phyloP scores from a whole-genome alignment of 106 monocot species.

The Dactylorhiza incarnata region DNA sequence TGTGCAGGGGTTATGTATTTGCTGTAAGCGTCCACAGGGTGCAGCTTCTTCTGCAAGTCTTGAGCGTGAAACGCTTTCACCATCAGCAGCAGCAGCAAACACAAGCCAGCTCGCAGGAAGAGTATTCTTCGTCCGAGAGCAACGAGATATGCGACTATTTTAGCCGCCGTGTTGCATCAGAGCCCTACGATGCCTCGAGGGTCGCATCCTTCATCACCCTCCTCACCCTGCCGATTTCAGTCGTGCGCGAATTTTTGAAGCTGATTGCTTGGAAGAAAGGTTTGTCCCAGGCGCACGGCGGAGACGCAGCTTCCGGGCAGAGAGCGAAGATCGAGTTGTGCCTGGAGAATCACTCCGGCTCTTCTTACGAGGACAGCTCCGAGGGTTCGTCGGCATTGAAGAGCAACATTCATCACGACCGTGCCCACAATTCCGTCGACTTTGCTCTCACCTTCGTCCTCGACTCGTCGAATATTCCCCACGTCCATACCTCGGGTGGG shows the following conservation, averaged over 20 bases:
- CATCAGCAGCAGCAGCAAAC: conserved; percentile 78
- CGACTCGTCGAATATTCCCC: conserved; percentile 76
- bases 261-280: conserved; percentile 92
- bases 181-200: conserved; percentile 94
- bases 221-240: conserved; percentile 78
- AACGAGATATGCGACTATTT: conserved; percentile 95
- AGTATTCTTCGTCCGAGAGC: conserved; percentile 66
- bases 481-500: conserved; percentile 92
- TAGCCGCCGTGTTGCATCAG: conserved; percentile 89
- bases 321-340: conserved; percentile 80
- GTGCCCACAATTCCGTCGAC: conserved; percentile 59
- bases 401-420: conserved; percentile 84
- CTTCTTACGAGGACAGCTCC: conserved; percentile 26
- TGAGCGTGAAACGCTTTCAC: conserved; percentile 87
- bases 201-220: conserved; percentile 98
- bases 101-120: conserved; percentile 74
- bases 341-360: conserved; percentile 82
- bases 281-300: conserved; percentile 57
- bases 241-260: conserved; percentile 86
- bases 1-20: conserved; percentile 85
- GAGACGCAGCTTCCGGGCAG: conserved; percentile 67
- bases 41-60: conserved; percentile 90
- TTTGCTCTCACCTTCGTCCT: conserved; percentile 93
- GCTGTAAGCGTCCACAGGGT: conserved; percentile 95
- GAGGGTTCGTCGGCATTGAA: conserved; percentile 37